Base-by-base conservation (phyloP, 805 yeast species). In the Saccharomycopsis oosterbeekiorum region DNA sequence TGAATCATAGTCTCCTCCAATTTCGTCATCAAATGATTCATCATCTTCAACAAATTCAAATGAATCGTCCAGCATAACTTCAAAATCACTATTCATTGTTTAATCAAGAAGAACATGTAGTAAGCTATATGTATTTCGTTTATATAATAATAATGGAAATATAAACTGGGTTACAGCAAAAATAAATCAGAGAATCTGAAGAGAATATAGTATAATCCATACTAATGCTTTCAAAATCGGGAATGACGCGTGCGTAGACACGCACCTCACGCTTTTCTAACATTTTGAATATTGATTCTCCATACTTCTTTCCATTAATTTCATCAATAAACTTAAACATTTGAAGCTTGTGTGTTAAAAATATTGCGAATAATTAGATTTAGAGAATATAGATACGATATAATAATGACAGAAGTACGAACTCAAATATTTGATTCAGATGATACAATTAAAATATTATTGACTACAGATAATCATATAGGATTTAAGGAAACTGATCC, bases 381-480 rank as follows among this genome's bases (percentile, higher is more conserved):
- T 14, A 12, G 12, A 37, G 12, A 37, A 37, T 10, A 37, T 10
- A 37, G 12, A 12, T 12, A 53, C n/a, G n/a, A n/a, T n/a, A n/a
- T n/a, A n/a, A n/a, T 17, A 17, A 60, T 60, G 62, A 36, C 62
- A 14, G 59, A 56, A 40, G 37, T 53, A 15, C 41, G 56, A 12
- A 51, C 40, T 12, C 57, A 51, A 11, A 37, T 60, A 3, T 37
- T 6, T 24, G 54, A 59, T 19, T 56, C 84, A 2, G 80, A 80
- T 5, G 82, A 89, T 70, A 89, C 96, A 0, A 82, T 92, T 17
- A 75, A 88, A 26, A 81, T 94, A 19, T 80, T 94, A 39, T 73
- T 94, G 39, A 90, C 99, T 1, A 91, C 98, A 1, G 99, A 94
- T 69, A 94, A 94, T 70, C 99, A 94, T 76, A 96, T 94, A 19